Conservation (phyloP, 2,329 filamentous ascomycete species). For the Neonectria ditissima region DNA sequence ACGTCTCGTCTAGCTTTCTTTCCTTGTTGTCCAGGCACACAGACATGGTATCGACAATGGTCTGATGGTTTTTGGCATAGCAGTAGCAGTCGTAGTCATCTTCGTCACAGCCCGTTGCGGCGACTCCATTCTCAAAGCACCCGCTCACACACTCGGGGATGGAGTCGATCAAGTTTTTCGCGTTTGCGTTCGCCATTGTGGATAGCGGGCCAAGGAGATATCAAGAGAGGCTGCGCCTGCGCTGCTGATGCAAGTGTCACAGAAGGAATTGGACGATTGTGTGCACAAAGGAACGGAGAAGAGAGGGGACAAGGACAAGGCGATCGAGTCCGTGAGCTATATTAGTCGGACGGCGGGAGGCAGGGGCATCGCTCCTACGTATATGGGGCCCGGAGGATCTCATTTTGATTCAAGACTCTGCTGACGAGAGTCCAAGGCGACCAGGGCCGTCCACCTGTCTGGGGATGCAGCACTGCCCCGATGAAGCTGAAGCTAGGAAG, state of each 20-base stretch:
- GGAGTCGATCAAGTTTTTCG: constrained; percentile 30
- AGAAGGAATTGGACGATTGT: background rate
- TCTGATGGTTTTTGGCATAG: constrained; percentile 41
- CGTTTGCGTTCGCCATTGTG: constrained; percentile 39
- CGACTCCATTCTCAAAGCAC: constrained; percentile 42
- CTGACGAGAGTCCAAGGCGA: background rate
- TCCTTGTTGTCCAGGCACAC: constrained; percentile 36
- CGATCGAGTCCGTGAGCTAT: background rate
- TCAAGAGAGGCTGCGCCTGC: background rate
- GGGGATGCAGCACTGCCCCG: constrained; percentile 2
- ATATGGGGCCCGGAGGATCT: constrained; percentile 2
- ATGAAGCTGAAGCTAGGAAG: background rate
- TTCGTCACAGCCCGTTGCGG: constrained; percentile 37
- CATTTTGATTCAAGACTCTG: constrained; percentile 7
- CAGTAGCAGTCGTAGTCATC: constrained; percentile 44
- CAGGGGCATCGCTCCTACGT: constrained; percentile 1
- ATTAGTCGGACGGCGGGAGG: background rate
- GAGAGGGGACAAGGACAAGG: background rate
- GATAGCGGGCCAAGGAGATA: background rate
- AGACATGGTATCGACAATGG: constrained; percentile 39
- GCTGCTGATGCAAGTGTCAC: background rate
- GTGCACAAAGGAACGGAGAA: background rate
- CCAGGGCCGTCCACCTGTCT: background rate
- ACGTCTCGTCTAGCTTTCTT: constrained; percentile 30
- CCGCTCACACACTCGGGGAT: constrained; percentile 37